Conservation (phyloP, 768 basidiomycete genomes). For the Boletus pseudopeckii region DNA sequence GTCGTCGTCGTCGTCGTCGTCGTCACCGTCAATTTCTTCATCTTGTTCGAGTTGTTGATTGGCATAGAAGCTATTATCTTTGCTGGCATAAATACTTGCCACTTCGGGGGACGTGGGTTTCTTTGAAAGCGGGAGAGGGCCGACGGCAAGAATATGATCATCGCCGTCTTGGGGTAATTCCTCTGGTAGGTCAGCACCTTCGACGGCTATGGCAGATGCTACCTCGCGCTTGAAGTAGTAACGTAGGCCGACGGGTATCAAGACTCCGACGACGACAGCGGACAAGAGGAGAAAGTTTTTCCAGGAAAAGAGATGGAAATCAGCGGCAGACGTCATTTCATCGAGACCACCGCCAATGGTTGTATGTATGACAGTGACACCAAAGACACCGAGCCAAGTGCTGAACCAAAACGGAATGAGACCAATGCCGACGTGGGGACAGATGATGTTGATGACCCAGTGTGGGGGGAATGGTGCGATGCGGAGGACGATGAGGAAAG, state of each 20-base stretch:
- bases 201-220: constrained; percentile 35
- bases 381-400: constrained; percentile 88
- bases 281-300: constrained; percentile 82
- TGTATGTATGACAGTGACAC: constrained; percentile 90
- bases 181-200: constrained; percentile 34
- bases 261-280: constrained; percentile 85
- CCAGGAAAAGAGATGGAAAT: constrained; percentile 93
- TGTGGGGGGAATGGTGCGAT: constrained; percentile 95
- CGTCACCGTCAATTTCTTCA: constrained; percentile 53
- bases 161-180: constrained; percentile 35
- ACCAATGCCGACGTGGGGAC: constrained; percentile 88
- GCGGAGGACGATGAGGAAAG: constrained; percentile 91
- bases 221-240: constrained; percentile 75
- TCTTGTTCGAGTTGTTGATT: constrained; percentile 51
- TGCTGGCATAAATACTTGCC: constrained; percentile 32
- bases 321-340: constrained; percentile 90
- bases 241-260: constrained; percentile 88
- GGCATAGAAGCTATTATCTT: constrained; percentile 38
- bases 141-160: constrained; percentile 54
- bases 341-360: constrained; percentile 92
- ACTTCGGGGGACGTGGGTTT: constrained; percentile 38
- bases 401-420: constrained; percentile 84
- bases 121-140: constrained; percentile 44
- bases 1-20: constrained; percentile 60
- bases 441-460: constrained; percentile 93